Conservation (phyloP, 331 rosid species). For the Malus hybrid region DNA sequence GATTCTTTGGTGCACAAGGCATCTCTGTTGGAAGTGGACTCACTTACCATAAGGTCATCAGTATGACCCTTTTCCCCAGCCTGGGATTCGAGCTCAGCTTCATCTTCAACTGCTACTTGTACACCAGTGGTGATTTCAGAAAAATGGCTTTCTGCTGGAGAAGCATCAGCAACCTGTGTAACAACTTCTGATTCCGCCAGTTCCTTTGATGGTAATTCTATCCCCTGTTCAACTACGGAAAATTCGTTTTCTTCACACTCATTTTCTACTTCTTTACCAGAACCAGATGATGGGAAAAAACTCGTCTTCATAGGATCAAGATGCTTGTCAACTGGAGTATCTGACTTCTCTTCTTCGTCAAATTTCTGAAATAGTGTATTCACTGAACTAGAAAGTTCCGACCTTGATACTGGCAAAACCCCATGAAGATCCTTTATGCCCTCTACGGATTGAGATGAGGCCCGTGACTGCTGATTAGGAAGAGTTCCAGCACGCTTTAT, state of each 20-base stretch:
- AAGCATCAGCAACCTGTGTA: constrained; percentile 32
- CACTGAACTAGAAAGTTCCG: constrained; percentile 69
- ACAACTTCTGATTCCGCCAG: constrained; percentile 17
- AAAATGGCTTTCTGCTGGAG: constrained; percentile 20
- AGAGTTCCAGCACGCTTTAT: constrained; percentile 37
- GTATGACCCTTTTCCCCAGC: constrained; percentile 23
- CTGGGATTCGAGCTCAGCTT: constrained; percentile 19
- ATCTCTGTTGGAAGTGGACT: constrained; percentile 21
- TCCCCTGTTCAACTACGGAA: constrained; percentile 43
- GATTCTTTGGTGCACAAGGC: constrained; percentile 39
- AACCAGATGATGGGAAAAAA: constrained; percentile 24
- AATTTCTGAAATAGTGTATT: constrained; percentile 41
- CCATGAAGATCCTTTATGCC: constrained; percentile 80
- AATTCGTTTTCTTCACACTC: constrained; percentile 36
- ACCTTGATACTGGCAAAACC: constrained; percentile 53
- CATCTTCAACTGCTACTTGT: constrained; percentile 30
- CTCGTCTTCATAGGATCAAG: constrained; percentile 23
- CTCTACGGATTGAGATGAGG: constrained; percentile 26
- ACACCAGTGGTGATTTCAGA: constrained; percentile 25
- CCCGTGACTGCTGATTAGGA: constrained; percentile 22
- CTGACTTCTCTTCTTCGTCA: constrained; percentile 30
- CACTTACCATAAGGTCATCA: constrained; percentile 19
- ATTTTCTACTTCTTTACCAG: constrained; percentile 29
- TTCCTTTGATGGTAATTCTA: constrained; percentile 38
- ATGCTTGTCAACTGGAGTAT: constrained; percentile 24